phyloP scores from a whole-genome alignment of 2,329 filamentous ascomycete species.

The Aspergillus sp. region DNA sequence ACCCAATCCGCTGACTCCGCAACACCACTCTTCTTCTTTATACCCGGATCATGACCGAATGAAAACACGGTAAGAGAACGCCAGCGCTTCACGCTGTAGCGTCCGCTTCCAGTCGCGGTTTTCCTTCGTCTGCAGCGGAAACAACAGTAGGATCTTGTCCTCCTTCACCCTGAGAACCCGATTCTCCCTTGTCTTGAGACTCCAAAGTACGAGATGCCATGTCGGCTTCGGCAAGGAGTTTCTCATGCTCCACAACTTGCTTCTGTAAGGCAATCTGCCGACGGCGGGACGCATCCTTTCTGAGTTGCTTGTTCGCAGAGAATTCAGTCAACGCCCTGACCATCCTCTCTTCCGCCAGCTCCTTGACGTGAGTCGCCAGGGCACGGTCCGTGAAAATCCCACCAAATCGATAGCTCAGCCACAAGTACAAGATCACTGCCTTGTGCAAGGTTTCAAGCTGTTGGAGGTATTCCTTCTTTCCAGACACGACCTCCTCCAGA shows the following conservation, averaged over 20 bases:
- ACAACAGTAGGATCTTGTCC: neutral
- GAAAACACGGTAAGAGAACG: neutral
- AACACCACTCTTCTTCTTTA: neutral
- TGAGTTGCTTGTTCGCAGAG: slow-evolving; percentile 35
- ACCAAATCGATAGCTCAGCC: slow-evolving; percentile 82
- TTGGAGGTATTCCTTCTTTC: slow-evolving; percentile 50
- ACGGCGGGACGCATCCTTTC: slow-evolving; percentile 28
- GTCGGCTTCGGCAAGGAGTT: slow-evolving; percentile 15
- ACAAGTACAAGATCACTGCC: slow-evolving; percentile 74
- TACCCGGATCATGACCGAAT: neutral
- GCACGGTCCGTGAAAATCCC: slow-evolving; percentile 67
- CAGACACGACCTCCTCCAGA: slow-evolving; percentile 49
- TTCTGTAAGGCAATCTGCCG: slow-evolving; percentile 30
- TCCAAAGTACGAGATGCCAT: slow-evolving; percentile 5
- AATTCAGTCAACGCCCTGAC: slow-evolving; percentile 53
- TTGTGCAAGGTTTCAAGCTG: slow-evolving; percentile 72
- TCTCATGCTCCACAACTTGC: slow-evolving; percentile 21
- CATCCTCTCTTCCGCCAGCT: slow-evolving; percentile 67
- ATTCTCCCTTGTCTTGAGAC: no score
- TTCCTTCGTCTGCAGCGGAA: no score
- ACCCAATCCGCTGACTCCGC: neutral
- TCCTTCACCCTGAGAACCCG: neutral
- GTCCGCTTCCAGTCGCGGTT: no score
- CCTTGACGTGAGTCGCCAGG: slow-evolving; percentile 71
- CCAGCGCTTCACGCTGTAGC: no score